Evolutionary conservation across 2,329 filamentous ascomycete species (phyloP).

Genomic region (Claviceps spartinae): DNA sequence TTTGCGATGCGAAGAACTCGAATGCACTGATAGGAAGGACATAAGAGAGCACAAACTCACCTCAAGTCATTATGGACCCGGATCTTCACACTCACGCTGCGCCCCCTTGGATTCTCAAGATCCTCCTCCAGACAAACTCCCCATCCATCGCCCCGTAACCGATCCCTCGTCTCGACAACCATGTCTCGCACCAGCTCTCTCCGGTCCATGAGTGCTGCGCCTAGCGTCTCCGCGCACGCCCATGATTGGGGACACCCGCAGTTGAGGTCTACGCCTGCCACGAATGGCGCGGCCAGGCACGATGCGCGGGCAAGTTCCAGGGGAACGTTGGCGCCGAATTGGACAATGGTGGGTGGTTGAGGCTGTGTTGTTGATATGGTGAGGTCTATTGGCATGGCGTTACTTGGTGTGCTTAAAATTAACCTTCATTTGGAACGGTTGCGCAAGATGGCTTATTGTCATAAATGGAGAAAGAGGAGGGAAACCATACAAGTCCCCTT

Average conservation of each 20-base stretch:
- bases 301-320: slow-evolving; percentile 50
- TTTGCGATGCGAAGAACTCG: too few species aligned
- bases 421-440: too few species aligned
- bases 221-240: slow-evolving; percentile 55
- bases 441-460: too few species aligned
- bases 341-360: slow-evolving; percentile 49
- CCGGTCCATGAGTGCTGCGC: slow-evolving; percentile 54
- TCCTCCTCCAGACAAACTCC: slow-evolving; percentile 30
- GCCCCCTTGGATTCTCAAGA: slow-evolving; percentile 28
- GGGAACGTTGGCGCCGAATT: slow-evolving; percentile 52
- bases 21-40: too few species aligned
- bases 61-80: slow-evolving; percentile 51
- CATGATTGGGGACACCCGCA: slow-evolving; percentile 62
- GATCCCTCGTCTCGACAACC: slow-evolving; percentile 41
- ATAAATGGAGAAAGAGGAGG: too few species aligned
- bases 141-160: slow-evolving; percentile 40
- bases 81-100: slow-evolving; percentile 58
- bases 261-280: slow-evolving; percentile 55
- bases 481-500: too few species aligned
- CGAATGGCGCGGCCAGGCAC: slow-evolving; percentile 45
- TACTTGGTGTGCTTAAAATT: too few species aligned
- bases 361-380: slow-evolving; percentile 39
- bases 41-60: slow-evolving; percentile 8
- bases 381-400: slow-evolving; percentile 31
- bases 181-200: slow-evolving; percentile 54